A percentile compares a stretch with the other conserved stretches of the same genome.
Evolutionary conservation across 1,284 basidiomycete genomes (phyloP).

Genomic region (Sporisorium graminicola): DNA sequence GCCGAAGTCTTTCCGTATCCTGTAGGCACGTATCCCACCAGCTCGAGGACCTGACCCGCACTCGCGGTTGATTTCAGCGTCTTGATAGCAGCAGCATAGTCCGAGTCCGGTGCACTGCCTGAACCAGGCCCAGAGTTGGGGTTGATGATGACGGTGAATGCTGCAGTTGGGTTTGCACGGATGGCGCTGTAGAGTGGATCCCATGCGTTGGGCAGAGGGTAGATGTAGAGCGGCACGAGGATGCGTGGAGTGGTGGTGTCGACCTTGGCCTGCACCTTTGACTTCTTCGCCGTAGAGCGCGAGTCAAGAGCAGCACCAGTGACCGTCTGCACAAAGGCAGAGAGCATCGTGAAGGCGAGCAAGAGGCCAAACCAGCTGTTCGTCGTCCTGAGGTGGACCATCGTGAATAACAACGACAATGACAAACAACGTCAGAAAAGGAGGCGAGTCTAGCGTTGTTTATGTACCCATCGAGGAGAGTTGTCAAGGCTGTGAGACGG

Average conservation of each 20-base stretch:
- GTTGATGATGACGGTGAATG: conserved; percentile 31
- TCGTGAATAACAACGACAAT: not conserved
- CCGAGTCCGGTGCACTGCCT: conserved; percentile 3
- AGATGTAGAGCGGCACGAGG: conserved; percentile 31
- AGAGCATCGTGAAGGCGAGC: conserved; percentile 15
- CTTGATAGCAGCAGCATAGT: conserved; percentile 18
- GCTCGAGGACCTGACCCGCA: conserved; percentile 12
- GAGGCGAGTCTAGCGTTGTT: not conserved
- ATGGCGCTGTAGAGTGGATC: conserved; percentile 22
- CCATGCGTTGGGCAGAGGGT: conserved; percentile 14
- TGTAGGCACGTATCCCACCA: conserved; percentile 25
- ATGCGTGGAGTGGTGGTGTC: conserved; percentile 24
- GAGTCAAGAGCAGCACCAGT: not conserved
- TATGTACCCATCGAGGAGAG: not conserved
- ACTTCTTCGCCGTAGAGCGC: not conserved
- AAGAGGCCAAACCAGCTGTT: not conserved
- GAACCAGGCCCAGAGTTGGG: conserved; percentile 27
- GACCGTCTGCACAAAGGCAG: conserved; percentile 16
- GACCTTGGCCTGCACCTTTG: not conserved
- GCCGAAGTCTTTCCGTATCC: conserved; percentile 10
- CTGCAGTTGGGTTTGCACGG: conserved; percentile 17
- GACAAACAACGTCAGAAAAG: not conserved
- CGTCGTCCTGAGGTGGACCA: not conserved
- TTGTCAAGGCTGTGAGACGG: not conserved
- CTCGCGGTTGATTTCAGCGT: conserved; percentile 11